Evolutionary conservation across 1,139 yeast species (phyloP).

Genomic region (Lodderomyces orthopsilosis): DNA sequence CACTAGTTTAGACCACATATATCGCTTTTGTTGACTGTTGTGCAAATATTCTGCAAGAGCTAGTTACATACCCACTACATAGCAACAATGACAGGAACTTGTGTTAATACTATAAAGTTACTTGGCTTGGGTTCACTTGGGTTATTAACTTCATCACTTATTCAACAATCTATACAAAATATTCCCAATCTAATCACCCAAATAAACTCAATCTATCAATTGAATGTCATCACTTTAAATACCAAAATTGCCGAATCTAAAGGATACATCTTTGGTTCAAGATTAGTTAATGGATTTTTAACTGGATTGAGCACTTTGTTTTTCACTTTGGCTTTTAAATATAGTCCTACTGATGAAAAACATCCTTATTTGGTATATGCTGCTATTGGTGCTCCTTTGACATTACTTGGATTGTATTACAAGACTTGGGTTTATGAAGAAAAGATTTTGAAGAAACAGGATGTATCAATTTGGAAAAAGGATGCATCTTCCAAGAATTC

Average conservation of each 20-base stretch:
- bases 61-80: background rate
- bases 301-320: conserved; percentile 38
- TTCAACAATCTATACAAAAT: conserved; percentile 32
- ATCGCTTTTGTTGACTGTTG: background rate
- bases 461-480: conserved; percentile 3
- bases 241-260: conserved; percentile 16
- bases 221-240: conserved; percentile 8
- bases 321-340: conserved; percentile 41
- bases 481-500: background rate
- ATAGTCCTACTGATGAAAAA: conserved; percentile 42
- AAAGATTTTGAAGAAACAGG: conserved; percentile 16
- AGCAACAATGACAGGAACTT: conserved; percentile 37
- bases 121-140: conserved; percentile 55
- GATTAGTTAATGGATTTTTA: conserved; percentile 30
- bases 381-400: conserved; percentile 48
- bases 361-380: conserved; percentile 59
- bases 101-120: conserved; percentile 49
- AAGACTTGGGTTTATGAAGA: conserved; percentile 17
- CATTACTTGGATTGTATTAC: conserved; percentile 27
- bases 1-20: background rate
- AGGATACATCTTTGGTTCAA: conserved; percentile 21
- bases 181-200: conserved; percentile 38
- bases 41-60: background rate
- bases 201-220: conserved; percentile 17
- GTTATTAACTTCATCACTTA: conserved; percentile 41